Conservation (phyloP, 2,329 filamentous ascomycete genomes). For the Alternaria conjuncta region DNA sequence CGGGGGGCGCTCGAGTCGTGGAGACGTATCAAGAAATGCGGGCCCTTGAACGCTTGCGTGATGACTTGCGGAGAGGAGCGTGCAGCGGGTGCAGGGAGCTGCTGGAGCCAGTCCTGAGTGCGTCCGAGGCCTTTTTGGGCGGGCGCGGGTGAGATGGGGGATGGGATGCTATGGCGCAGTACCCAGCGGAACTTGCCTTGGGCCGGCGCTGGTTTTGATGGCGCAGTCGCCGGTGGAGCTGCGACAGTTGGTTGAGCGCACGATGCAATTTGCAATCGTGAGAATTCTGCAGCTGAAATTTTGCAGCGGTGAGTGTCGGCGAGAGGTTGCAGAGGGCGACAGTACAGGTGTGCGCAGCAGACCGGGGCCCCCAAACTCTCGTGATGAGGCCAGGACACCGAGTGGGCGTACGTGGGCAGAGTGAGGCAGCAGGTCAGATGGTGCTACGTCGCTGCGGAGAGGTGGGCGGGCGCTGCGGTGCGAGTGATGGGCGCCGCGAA, state of each 20-base stretch:
- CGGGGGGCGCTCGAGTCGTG: conserved; percentile 21
- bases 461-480: conserved; percentile 7
- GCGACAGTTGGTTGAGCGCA: conserved; percentile 17
- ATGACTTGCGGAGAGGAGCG: conserved; percentile 27
- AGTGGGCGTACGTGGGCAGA: conserved; percentile 16
- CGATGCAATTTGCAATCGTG: conserved; percentile 18
- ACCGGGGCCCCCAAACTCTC: conserved; percentile 14
- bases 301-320: conserved; percentile 33
- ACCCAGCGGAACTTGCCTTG: conserved; percentile 23
- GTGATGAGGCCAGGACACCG: conserved; percentile 1
- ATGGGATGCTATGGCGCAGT: conserved; percentile 12
- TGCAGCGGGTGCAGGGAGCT: conserved; percentile 23
- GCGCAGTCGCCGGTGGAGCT: conserved; percentile 20
- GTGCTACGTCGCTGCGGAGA: conserved; percentile 17
- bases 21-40: conserved; percentile 29
- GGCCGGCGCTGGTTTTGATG: conserved; percentile 6
- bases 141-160: conserved; percentile 7
- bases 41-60: conserved; percentile 20
- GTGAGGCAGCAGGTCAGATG: conserved; percentile 19
- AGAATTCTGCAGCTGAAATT: conserved; percentile 30
- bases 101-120: conserved; percentile 9
- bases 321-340: conserved; percentile 22
- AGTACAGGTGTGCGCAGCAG: conserved; percentile 14
- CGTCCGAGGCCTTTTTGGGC: conserved; percentile 9
- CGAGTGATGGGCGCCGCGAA: conserved; percentile 7